Conservation (phyloP, 2,329 filamentous ascomycete genomes). For the Colletotrichum gigasporum region DNA sequence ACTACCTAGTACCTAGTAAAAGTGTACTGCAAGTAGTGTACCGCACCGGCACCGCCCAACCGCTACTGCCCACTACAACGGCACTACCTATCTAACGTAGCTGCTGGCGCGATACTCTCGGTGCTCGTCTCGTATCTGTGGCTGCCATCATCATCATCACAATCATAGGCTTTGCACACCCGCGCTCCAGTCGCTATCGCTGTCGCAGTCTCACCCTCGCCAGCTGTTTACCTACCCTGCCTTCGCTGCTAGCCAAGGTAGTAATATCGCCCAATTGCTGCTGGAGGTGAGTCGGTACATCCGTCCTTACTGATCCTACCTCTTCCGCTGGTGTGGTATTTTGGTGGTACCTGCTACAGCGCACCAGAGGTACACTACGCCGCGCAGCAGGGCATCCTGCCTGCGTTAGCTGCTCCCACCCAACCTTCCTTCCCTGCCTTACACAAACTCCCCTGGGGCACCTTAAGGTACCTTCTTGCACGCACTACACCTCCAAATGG, state of each 20-base stretch:
- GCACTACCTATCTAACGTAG: too few species aligned
- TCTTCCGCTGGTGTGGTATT: too few species aligned
- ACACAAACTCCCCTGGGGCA: conserved; percentile 5
- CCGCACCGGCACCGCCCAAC: background rate
- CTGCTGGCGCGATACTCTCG: background rate
- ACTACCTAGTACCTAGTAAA: background rate
- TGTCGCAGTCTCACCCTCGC: too few species aligned
- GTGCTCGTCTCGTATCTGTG: conserved; percentile 7
- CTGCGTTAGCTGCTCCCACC: background rate
- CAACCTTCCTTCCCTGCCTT: conserved; percentile 11
- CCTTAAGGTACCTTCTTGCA: background rate
- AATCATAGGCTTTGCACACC: background rate
- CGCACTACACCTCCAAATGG: conserved; percentile 17
- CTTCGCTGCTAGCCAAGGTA: too few species aligned
- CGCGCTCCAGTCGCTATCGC: background rate
- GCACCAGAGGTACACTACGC: too few species aligned
- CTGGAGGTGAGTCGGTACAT: too few species aligned
- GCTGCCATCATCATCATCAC: conserved; percentile 6
- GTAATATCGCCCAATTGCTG: too few species aligned
- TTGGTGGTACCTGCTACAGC: too few species aligned
- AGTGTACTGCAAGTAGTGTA: too few species aligned
- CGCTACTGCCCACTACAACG: conserved; percentile 17
- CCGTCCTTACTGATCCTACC: background rate
- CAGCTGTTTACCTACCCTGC: too few species aligned
- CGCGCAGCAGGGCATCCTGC: background rate